A percentile compares a stretch with the other conserved stretches of the same genome.
These are phyloP conservation scores for Ceratobasidium sp. DNA, from an alignment of 1,284 basidiomycete genomes.

Conservation along the genomic window DNA sequence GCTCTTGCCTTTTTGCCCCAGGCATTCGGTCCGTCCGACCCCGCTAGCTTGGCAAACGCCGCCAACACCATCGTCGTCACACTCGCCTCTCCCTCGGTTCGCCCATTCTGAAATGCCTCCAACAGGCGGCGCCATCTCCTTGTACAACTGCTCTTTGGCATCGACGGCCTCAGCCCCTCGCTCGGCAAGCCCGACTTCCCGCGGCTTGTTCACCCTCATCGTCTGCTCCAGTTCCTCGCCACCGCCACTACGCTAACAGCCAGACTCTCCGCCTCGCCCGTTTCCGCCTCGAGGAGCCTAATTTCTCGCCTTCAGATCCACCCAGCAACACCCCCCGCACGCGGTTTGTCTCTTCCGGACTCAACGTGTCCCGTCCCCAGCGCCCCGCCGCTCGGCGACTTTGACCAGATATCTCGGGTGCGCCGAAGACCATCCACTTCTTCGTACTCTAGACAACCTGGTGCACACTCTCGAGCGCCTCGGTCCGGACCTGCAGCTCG, in stretches of 20 bases:
- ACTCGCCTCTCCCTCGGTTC: too few species aligned
- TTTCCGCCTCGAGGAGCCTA: constrained; percentile 58
- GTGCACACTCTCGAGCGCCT: constrained; percentile 31
- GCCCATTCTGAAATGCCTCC: too few species aligned
- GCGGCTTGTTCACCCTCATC: constrained; percentile 60
- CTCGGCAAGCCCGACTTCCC: constrained; percentile 53
- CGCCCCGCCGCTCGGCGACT: constrained; percentile 62
- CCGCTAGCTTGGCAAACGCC: too few species aligned
- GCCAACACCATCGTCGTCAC: too few species aligned
- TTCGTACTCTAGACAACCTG: constrained; percentile 9
- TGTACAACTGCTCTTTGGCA: too few species aligned
- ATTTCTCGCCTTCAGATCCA: constrained; percentile 61
- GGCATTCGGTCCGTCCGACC: too few species aligned
- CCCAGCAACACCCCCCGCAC: constrained; percentile 7
- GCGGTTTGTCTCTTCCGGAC: constrained; percentile 58
- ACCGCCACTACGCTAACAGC: constrained; percentile 19
- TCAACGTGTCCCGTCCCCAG: constrained; percentile 65
- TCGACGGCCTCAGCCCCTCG: not conserved
- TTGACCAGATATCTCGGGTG: constrained; percentile 18
- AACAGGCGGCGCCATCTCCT: too few species aligned
- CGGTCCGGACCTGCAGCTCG: constrained; percentile 30
- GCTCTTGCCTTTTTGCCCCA: too few species aligned
- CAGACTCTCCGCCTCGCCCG: constrained; percentile 56
- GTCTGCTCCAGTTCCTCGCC: constrained; percentile 29
- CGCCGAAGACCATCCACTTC: constrained; percentile 19